Base-by-base conservation (phyloP, 2,329 filamentous ascomycete genomes). In the Beauveria sp. region DNA sequence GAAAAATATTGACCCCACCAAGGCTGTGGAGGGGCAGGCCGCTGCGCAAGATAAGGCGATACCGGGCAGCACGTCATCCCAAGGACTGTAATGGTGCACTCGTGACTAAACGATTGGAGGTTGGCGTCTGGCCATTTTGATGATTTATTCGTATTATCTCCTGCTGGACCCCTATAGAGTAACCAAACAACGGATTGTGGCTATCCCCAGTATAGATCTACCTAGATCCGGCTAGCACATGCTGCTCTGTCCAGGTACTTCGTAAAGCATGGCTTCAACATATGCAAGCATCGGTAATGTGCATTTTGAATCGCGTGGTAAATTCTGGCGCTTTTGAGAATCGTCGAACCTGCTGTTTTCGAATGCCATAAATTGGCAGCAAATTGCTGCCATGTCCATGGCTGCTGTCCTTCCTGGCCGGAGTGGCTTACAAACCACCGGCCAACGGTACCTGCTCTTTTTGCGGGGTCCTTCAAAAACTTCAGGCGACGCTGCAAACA, bases 401-500 rank as follows among this genome's bases (percentile, higher is more conserved):
- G 6, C 44, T 12, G 10, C 20, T 50, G 43, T 50, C 20, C 55
- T 20, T 30, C 30, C 40, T 14, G 40, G 22, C 52, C 10, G 20
- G 22, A 26, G 1, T 24, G 20, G 57, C 57, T 59, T 46, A 59
- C 57, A 54, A 59, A 59, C 57, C 57, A 57, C 20, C 14, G 16
- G 22, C 20, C 37, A 47, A 37, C 40, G 9, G 28, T 22, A 61
- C 63, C 61, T 48, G 41, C 43, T 59, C 59, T 55, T 65, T 63
- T 61, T 63, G 50, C 60, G 52, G 62, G 61, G 48, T 57, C 63
- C 48, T 26, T 46, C 54, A 57, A 64, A 57, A 55, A 46, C 63
- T 64, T 58, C 22, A 26, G 53, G 48, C 40, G 43, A 48, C 58
- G 6, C 47, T 34, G 18, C 41, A 50, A 47, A 48, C 44, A 48